Evolutionary conservation across 306 rosid genomes (phyloP), one percentile per base, ranked within the genome.

Genomic region (Cyclanthera cordifolia): DNA sequence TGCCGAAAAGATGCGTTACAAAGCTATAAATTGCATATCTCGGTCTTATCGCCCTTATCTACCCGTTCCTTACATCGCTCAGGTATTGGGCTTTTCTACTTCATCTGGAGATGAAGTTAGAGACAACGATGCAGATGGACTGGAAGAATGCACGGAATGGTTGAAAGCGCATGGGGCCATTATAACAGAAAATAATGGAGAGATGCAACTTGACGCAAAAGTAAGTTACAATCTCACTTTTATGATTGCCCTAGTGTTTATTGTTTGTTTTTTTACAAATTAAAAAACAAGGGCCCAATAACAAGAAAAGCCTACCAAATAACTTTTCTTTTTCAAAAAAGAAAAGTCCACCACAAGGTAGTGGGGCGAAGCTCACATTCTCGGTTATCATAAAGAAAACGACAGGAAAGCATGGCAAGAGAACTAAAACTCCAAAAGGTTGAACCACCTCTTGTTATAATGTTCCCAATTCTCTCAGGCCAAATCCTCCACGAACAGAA

Each of bases 1-100:
- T 70, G 96, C 85, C 71, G 99, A 90, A 81, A 88, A 90, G 90
- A 93, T 93, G 91, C 88, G 99, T 43, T 93, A 82, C 63, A 90
- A 85, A 77, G 97, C 97, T 7, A 85, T 88, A 76, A 94, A 49
- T 70, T 90, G 97, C 87, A 94, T 94, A 82, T 87, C 95, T 77
- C 91, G 97, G 75, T 88, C 99, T 2, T 90, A 90, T 84, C 99
- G 99, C 25, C 99, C 99, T 15, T 82, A 87, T 3, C 69, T 90
- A 69, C 90, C 91, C 20, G 90, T 94, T 79, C 74, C 95, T 53
- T 94, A 88, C 48, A 24, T 94, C 41, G 85, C 91, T 78, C 97
- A 81, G 77, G 84, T 94, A 75, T 85, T 94, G 76, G 95, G 99
- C 65, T 94, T 94, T 74, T 73, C 83, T 45, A 41, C 51, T 13